phyloP scores from a whole-genome alignment of 1,139 yeast species.

The Neolecta irregularis region DNA sequence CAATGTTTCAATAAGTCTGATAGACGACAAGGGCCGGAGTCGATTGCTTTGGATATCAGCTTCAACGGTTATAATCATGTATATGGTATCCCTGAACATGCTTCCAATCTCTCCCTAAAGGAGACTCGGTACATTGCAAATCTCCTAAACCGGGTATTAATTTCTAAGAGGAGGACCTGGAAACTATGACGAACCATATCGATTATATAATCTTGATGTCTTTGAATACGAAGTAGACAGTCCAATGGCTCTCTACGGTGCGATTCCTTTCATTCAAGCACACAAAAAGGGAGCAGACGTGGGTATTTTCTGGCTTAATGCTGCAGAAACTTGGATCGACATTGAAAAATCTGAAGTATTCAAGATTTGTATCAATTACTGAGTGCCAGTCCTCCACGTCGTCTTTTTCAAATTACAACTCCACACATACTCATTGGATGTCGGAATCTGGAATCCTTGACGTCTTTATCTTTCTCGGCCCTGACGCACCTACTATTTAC shows the following conservation, averaged over 20 bases:
- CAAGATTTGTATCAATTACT: slow-evolving; percentile 2
- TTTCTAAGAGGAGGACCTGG: slow-evolving; percentile 19
- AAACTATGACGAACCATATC: slow-evolving; percentile 49
- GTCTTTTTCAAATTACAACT: slow-evolving; percentile 9
- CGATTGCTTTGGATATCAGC: slow-evolving; percentile 63
- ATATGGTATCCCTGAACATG: slow-evolving; percentile 92
- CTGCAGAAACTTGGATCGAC: slow-evolving; percentile 86
- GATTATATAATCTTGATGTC: slow-evolving; percentile 82
- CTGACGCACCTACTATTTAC: slow-evolving; percentile 45
- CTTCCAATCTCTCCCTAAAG: slow-evolving; percentile 57
- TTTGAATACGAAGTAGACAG: slow-evolving; percentile 80
- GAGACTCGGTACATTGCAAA: slow-evolving; percentile 34
- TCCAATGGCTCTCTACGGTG: slow-evolving; percentile 82
- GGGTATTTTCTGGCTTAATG: slow-evolving; percentile 82
- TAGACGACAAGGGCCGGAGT: slow-evolving; percentile 76
- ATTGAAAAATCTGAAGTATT: slow-evolving; percentile 29
- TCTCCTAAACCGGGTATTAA: neutral
- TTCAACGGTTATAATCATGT: slow-evolving; percentile 48
- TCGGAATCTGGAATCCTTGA: slow-evolving; percentile 81
- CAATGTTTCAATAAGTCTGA: slow-evolving; percentile 32
- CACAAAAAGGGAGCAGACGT: slow-evolving; percentile 42
- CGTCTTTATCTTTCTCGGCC: slow-evolving; percentile 51
- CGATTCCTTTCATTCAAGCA: slow-evolving; percentile 76
- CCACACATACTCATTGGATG: slow-evolving; percentile 63
- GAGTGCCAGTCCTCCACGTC: too few relatives aligned